Evolutionary conservation across 2,329 filamentous ascomycete genomes (phyloP), one percentile per base, ranked within the genome.

Genomic region (Aspergillus caelatus): DNA sequence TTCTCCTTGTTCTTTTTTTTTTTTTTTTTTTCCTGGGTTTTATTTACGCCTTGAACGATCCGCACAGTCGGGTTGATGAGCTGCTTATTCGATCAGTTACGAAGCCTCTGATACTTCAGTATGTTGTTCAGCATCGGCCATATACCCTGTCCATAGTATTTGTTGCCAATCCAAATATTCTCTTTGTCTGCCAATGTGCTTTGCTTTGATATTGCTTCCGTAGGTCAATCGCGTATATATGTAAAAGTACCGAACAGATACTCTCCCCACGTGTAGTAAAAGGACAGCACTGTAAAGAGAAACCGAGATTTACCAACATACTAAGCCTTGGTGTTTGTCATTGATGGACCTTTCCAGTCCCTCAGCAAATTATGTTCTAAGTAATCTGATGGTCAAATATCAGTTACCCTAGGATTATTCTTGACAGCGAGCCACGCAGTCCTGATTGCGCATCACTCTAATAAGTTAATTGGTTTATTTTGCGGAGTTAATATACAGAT

Each of bases 121-220:
- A 32, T 52, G 48, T 52, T 52, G 4, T 52, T 52, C 39, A n/a
- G 28, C 48, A 32, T 52, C 48, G 19, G 48, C 48, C 28, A 32
- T 32, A 58, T 62, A 62, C 60, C 55, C 60, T 28, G 21, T 58
- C 54, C 46, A 58, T 58, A 45, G 43, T 54, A 52, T 52, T 4
- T 52, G 11, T 32, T 52, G 14, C 14, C 23, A 52, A 52, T 34
- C 16, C 2, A 34, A 34, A 32, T 46, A 21, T 46, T 46, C 4
- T 6, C n/a, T 32, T 58, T 45, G 23, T 14, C 11, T 48, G 21
- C 11, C 23, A 26, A 16, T 9, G 5, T 26, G 21, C 45, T 26
- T 48, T 26, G 11, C 14, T 28, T 26, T 14, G 21, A 19, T 48
- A 14, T 8, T 16, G 5, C 10, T 19, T 7, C 28, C 6, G 45